phyloP scores from a whole-genome alignment of 768 basidiomycete genomes.

The Chalciporus pseudorubinellus region DNA sequence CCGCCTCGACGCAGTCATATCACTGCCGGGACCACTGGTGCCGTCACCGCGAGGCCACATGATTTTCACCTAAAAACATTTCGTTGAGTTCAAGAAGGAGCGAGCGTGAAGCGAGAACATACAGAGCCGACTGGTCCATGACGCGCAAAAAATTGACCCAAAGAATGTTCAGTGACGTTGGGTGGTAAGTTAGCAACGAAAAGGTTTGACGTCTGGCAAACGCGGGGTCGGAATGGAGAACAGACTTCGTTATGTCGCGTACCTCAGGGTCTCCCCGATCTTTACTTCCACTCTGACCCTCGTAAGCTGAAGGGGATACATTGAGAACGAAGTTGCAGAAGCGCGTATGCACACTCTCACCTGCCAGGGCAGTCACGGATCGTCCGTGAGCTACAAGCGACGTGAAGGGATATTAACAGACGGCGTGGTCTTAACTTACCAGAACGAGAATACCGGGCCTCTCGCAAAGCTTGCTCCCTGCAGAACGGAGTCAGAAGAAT shows the following conservation, averaged over 20 bases:
- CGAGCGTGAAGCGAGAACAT: conserved; percentile 23
- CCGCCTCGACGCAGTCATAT: conserved; percentile 71
- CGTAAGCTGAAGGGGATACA: conserved; percentile 57
- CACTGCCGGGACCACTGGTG: conserved; percentile 62
- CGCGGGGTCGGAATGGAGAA: conserved; percentile 2
- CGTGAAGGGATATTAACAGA: background rate
- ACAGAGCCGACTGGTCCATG: conserved; percentile 93
- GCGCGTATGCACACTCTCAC: conserved; percentile 42
- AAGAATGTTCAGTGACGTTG: conserved; percentile 77
- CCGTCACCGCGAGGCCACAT: conserved; percentile 97
- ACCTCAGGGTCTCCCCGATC: conserved; percentile 88
- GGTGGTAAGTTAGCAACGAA: conserved; percentile 93
- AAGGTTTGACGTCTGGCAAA: conserved; percentile 80
- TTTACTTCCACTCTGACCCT: conserved; percentile 86
- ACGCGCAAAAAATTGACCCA: conserved; percentile 91
- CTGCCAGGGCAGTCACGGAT: conserved; percentile 90
- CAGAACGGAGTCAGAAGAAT: conserved; percentile 2
- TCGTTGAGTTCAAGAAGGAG: background rate
- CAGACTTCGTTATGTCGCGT: conserved; percentile 14
- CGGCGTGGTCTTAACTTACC: conserved; percentile 37
- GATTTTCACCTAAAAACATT: conserved; percentile 72
- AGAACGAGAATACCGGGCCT: conserved; percentile 75
- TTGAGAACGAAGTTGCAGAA: background rate
- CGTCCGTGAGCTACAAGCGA: conserved; percentile 51
- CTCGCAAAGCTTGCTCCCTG: conserved; percentile 91